Conservation (phyloP, 768 basidiomycete species). For the Plicaturopsis crispa region DNA sequence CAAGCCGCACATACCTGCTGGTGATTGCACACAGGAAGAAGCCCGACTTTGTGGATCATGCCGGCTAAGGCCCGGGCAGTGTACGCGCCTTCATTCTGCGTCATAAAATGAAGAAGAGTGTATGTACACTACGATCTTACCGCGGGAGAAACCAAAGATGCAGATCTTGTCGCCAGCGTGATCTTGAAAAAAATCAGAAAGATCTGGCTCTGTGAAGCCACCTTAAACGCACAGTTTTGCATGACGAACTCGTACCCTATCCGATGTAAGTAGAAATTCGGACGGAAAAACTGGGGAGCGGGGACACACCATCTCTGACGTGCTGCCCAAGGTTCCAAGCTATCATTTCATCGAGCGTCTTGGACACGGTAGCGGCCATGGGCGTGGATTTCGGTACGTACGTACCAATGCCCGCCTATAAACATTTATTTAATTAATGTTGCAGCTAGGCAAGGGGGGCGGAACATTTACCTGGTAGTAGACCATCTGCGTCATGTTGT, state of each 20-base stretch:
- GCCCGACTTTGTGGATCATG: constrained; percentile 29
- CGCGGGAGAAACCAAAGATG: constrained; percentile 64
- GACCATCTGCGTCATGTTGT: constrained; percentile 43
- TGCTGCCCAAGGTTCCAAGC: constrained; percentile 42
- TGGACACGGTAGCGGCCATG: constrained; percentile 26
- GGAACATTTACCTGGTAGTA: constrained; percentile 41
- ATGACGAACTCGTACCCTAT: constrained; percentile 51
- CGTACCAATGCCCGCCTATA: constrained; percentile 44
- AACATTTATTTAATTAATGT: not conserved
- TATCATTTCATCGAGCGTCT: constrained; percentile 41
- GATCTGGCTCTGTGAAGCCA: not conserved
- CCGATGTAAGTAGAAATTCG: not conserved
- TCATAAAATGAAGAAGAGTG: not conserved
- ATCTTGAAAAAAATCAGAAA: constrained; percentile 21
- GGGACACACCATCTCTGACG: constrained; percentile 36
- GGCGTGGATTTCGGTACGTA: constrained; percentile 33
- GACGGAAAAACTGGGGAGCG: not conserved
- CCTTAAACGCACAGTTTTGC: constrained; percentile 38
- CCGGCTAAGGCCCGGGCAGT: constrained; percentile 25
- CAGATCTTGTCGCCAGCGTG: constrained; percentile 49
- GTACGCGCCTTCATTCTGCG: constrained; percentile 25
- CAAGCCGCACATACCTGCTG: too few relatives aligned
- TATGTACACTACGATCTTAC: constrained; percentile 50
- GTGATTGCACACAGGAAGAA: constrained; percentile 35
- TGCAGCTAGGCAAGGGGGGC: not conserved